These are phyloP conservation scores for Alternaria sp. DNA, from an alignment of 2,329 filamentous ascomycete species.

Conservation along the genomic window DNA sequence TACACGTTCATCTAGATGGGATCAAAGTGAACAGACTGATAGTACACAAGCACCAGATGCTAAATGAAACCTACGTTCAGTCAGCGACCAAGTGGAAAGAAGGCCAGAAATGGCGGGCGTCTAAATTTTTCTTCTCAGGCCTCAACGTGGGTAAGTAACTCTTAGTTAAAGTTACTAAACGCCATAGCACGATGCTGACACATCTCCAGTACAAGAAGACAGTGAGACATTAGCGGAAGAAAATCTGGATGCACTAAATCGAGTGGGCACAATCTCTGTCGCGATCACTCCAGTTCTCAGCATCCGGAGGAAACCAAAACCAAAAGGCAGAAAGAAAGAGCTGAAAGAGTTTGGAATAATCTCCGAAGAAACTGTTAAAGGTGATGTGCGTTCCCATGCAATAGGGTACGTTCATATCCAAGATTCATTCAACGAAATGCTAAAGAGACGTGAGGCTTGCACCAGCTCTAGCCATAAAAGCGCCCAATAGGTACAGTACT, in stretches of 20 bases:
- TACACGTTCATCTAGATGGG: background rate
- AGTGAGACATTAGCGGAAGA: background rate
- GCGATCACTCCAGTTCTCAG: background rate
- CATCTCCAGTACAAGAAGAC: background rate
- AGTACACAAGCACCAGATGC: background rate
- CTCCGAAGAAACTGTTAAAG: background rate
- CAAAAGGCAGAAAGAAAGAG: background rate
- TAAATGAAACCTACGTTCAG: background rate
- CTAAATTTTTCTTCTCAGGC: background rate
- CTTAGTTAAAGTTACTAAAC: background rate
- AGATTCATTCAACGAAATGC: background rate
- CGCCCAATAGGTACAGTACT: background rate
- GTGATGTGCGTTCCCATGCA: background rate
- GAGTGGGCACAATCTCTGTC: background rate
- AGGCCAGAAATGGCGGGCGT: background rate
- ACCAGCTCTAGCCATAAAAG: background rate
- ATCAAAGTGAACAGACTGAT: background rate
- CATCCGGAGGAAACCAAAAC: accelerated
- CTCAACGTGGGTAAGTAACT: background rate
- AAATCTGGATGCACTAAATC: background rate
- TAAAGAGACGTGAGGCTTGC: background rate
- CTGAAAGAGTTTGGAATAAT: background rate
- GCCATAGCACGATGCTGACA: background rate
- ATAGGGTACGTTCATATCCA: background rate
- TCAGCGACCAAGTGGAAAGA: background rate